Percentiles rank a stretch among this genome's conserved stretches.
phyloP scores from a whole-genome alignment of 495 filamentous ascomycete genomes.

The Penicillium bialowiezense region DNA sequence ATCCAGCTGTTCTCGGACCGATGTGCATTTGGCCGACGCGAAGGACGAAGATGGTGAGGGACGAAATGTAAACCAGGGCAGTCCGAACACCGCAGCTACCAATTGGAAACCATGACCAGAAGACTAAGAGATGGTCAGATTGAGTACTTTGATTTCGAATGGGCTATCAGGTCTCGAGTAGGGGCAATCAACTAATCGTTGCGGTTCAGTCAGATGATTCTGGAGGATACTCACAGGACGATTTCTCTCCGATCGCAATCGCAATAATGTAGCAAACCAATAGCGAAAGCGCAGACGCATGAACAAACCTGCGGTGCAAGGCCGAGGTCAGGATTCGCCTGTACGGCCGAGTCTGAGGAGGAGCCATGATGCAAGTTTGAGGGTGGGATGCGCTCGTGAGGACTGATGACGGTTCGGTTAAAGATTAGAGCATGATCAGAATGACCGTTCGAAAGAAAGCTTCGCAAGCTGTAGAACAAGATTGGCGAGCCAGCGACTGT shows the following conservation, averaged over 20 bases:
- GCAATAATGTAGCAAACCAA: constrained; percentile 72
- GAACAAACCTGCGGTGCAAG: constrained; percentile 81
- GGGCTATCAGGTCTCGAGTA: neutral
- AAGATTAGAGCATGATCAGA: constrained; percentile 38
- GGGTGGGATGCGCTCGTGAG: constrained; percentile 28
- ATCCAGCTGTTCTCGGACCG: constrained; percentile 62
- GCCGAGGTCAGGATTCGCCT: constrained; percentile 88
- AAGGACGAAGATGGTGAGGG: constrained; percentile 69
- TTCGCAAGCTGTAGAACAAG: constrained; percentile 5
- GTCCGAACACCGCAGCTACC: constrained; percentile 72
- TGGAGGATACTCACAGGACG: constrained; percentile 54
- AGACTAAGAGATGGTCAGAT: constrained; percentile 62
- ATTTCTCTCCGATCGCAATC: constrained; percentile 66
- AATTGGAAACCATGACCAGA: constrained; percentile 86
- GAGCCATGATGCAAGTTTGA: constrained; percentile 43
- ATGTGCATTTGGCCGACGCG: constrained; percentile 83
- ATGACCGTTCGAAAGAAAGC: constrained; percentile 10
- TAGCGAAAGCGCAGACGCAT: constrained; percentile 63
- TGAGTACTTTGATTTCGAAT: neutral
- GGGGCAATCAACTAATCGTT: neutral
- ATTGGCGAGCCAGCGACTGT: constrained; percentile 5
- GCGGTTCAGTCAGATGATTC: neutral
- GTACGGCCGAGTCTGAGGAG: constrained; percentile 57
- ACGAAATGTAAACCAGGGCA: constrained; percentile 64
- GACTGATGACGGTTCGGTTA: constrained; percentile 19